phyloP scores from a whole-genome alignment of 176 grass and related monocot species.

The Musa schizocarpa region DNA sequence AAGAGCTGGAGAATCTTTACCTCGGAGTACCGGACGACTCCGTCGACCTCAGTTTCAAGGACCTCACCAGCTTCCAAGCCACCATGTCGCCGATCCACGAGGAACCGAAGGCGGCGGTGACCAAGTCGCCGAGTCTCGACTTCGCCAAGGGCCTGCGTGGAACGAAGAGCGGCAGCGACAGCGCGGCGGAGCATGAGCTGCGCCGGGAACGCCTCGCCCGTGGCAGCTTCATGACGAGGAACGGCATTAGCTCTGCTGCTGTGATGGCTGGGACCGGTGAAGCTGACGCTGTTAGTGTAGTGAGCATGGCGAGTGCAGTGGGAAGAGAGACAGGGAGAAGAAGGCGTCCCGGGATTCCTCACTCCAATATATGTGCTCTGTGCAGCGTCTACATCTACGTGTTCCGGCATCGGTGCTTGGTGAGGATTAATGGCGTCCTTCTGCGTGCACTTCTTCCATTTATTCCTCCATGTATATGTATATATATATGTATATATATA shows the following conservation, averaged over 20 bases:
- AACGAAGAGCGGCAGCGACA: not conserved
- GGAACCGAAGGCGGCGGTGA: not conserved
- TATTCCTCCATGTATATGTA: too few relatives aligned
- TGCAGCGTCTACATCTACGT: constrained; percentile 44
- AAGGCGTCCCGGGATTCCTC: constrained; percentile 39
- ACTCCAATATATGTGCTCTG: constrained; percentile 48
- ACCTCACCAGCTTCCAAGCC: constrained; percentile 21
- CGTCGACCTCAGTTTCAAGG: constrained; percentile 60
- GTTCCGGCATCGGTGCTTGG: constrained; percentile 52
- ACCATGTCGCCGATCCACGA: not conserved
- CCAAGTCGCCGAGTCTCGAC: constrained; percentile 40
- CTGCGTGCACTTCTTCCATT: too few relatives aligned
- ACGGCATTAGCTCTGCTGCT: too few relatives aligned
- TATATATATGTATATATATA: too few relatives aligned
- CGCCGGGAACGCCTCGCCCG: not conserved
- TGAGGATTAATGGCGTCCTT: not conserved
- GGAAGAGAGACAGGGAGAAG: not conserved
- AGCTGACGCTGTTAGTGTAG: not conserved
- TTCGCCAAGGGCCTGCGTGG: constrained; percentile 35
- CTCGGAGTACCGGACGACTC: constrained; percentile 47
- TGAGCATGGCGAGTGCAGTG: not conserved
- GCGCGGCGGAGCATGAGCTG: not conserved
- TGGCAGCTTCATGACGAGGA: constrained; percentile 10
- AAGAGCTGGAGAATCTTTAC: constrained; percentile 63
- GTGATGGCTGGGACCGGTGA: not conserved